These are phyloP conservation scores for Barbatosphaeria neglecta DNA, from an alignment of 495 filamentous ascomycete species.

Conservation along the genomic window DNA sequence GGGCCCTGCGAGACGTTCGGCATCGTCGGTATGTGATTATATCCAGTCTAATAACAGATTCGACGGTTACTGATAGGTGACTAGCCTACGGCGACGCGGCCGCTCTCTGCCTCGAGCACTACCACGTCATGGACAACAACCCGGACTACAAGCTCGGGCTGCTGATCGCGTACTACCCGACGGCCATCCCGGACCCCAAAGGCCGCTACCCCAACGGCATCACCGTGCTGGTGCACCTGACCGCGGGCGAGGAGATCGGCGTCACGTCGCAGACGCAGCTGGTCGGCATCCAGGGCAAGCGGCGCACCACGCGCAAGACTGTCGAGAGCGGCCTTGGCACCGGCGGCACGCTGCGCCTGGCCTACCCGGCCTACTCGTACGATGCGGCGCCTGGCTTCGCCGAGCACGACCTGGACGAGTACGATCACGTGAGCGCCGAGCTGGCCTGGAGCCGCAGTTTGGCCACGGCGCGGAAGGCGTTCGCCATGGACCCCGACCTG, in stretches of 20 bases:
- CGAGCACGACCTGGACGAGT: slow-evolving; percentile 41
- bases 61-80: too few relatives aligned
- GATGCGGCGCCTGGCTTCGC: slow-evolving; percentile 36
- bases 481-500: slow-evolving; percentile 46
- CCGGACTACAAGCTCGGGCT: slow-evolving; percentile 33
- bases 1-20: slow-evolving; percentile 23
- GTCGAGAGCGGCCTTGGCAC: slow-evolving; percentile 44
- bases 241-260: slow-evolving; percentile 28
- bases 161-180: slow-evolving; percentile 38
- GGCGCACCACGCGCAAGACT: slow-evolving; percentile 30
- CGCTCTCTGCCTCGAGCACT: slow-evolving; percentile 21
- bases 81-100: slow-evolving; percentile 24
- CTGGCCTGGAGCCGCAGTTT: slow-evolving; percentile 40
- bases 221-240: slow-evolving; percentile 34
- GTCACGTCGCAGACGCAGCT: slow-evolving; percentile 36
- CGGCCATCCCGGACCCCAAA: slow-evolving; percentile 28
- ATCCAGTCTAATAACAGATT: too few relatives aligned
- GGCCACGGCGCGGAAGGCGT: slow-evolving; percentile 35
- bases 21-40: slow-evolving; percentile 19
- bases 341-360: slow-evolving; percentile 24
- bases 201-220: slow-evolving; percentile 28
- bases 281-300: slow-evolving; percentile 55
- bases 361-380: slow-evolving; percentile 30
- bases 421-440: slow-evolving; percentile 30
- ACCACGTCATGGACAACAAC: slow-evolving; percentile 23